A percentile compares a stretch with the other conserved stretches of the same genome.
These are phyloP conservation scores for California macrophylla DNA, from an alignment of 441 rosid species.

Conservation along the genomic window DNA sequence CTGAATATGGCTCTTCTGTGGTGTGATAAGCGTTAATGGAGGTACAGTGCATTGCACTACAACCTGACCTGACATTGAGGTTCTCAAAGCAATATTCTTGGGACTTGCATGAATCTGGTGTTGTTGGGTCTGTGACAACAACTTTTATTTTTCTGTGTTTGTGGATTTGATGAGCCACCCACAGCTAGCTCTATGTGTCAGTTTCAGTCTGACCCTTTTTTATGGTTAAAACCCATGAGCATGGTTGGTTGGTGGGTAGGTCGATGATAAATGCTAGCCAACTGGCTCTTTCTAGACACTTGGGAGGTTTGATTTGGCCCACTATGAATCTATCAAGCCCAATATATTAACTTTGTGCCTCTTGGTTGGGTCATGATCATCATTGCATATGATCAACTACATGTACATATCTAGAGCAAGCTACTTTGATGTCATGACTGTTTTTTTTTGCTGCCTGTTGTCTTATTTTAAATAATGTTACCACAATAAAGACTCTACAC, in stretches of 20 bases:
- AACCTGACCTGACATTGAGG: neutral
- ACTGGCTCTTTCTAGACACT: neutral
- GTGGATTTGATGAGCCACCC: conserved; percentile 1
- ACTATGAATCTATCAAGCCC: neutral
- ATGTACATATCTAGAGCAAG: neutral
- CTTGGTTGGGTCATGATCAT: neutral
- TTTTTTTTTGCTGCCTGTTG: no score
- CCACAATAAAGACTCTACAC: no score
- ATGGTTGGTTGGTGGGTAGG: neutral
- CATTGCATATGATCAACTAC: neutral
- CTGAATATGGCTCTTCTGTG: neutral
- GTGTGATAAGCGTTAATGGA: neutral
- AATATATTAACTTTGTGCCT: neutral
- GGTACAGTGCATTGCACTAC: neutral
- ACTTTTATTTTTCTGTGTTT: neutral
- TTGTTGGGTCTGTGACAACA: neutral
- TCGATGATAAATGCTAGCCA: neutral
- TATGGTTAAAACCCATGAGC: neutral
- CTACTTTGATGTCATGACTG: neutral
- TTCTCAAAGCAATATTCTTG: neutral
- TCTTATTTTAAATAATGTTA: neutral
- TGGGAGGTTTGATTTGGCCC: neutral
- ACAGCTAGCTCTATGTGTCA: conserved; percentile 1
- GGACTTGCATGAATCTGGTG: neutral
- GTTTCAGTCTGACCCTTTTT: neutral